Evolutionary conservation across 176 grass and related monocot species (phyloP), one percentile per base, ranked within the genome.

Genomic region (Aegilops tauschii): DNA sequence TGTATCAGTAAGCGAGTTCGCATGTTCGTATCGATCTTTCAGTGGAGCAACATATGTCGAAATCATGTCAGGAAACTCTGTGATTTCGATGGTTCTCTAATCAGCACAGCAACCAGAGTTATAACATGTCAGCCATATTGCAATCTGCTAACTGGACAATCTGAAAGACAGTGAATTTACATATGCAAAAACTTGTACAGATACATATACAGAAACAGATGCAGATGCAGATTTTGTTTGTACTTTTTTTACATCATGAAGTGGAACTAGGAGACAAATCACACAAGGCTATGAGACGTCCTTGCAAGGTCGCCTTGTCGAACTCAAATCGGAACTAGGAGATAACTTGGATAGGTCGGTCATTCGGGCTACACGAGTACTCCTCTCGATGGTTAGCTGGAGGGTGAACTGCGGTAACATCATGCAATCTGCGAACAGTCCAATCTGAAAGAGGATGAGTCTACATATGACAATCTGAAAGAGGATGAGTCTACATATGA

Each of bases 361-460:
- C 23, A 12, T 52, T 77, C 36, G 14, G 37, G 13, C 83, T 88
- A 85, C 31, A 86, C 59, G 63, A 78, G 54, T 58, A 42, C 72
- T 66, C 71, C 63, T 81, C 10, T 73, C 71, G 32, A 77, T 88
- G 77, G 82, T 62, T 76, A 16, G 49, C 71, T 79, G 82, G 61
- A 70, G 86, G 21, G 88, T 61, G 30, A 86, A 30, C 10, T 83
- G 82, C 21, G 40, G 86, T 32, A 58, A 86, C 69, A 91, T 75
- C 11, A 17, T n/a, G n/a, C 14, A 59, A 58, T 30, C 3, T 21
- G 28, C 14, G 36, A 21, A 56, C 20, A 65, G 58, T 80, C 5
- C 83, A 37, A 3, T 54, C 50, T 68, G 1, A 74, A 39, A 69
- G 50, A 65, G 31, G 67, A 18, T 70, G 42, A 61, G 61, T 87